Evolutionary conservation across 139 green algal genomes (phyloP), one percentile per base, ranked within the genome.

Genomic region (Edaphochlamys debaryana): DNA sequence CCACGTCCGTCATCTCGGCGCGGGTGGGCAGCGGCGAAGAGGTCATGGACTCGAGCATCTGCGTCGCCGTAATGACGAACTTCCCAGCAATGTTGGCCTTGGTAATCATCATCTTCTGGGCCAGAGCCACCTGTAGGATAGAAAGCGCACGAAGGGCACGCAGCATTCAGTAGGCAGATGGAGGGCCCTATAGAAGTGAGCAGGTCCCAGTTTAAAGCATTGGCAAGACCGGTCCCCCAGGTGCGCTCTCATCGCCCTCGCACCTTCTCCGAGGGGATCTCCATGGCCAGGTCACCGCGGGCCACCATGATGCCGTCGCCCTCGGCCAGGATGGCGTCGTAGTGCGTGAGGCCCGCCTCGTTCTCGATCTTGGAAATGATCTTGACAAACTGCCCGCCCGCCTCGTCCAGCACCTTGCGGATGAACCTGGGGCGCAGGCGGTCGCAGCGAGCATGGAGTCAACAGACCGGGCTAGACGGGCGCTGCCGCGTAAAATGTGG

Each of bases 301-400:
- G 92, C 92, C 52, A 94, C 91, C 92, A 95, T 95, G 64, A 95
- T 90, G 69, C 89, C 93, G 80, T 95, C 93, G 25, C 86, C 93
- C 63, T 87, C 84, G 56, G 87, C 70, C 30, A 95, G 82, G 72
- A 94, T 94, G 41, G 82, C 85, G 52, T 89, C 68, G 54, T 81
- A 93, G 87, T 95, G 88, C 63, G 85, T 45, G 62, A 95, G 80
- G 1, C 91, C 92, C 40, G 90, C 91, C 80, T 90, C 80, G 84
- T 95, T 95, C 86, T 96, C 93, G 68, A 96, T 94, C 88, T 96
- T 96, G 82, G 77, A 88, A 69, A 96, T 96, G 87, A 96, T 96
- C 80, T 93, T 89, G n/a, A 96, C 78, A 30, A 58, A 41, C n/a
- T 82, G 20, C 13, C 92, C 91, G 40, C 89, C 91, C 34, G 60